Evolutionary conservation across 192 early-diverging fungal genomes (phyloP), one percentile per base, ranked within the genome.

Genomic region (Spinellus fusiger): DNA sequence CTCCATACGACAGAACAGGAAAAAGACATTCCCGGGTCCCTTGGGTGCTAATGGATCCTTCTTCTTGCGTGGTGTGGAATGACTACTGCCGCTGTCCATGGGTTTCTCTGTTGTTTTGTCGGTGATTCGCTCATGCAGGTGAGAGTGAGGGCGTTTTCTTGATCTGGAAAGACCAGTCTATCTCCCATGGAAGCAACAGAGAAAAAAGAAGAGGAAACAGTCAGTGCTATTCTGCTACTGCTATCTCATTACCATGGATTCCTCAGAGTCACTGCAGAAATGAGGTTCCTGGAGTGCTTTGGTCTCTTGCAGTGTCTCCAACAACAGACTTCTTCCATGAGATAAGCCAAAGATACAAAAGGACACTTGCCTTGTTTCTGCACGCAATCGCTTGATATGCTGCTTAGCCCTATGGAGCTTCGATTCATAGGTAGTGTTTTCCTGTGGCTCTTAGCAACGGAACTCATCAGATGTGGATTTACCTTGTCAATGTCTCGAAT

Each of bases 401-500:
- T 69, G 66, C 35, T 62, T 61, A 28, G 74, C 79, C 50, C 61
- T 66, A 46, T 47, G 59, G 34, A 81, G 53, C 51, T 76, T 68
- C 51, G 63, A 40, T 47, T 64, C 64, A 48, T 77, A 72, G 22
- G 56, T 49, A 27, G 71, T 69, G 64, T 81, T 81, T 29, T 80
- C 75, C 78, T 80, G 40, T 48, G n/a, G n/a, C 25, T 34, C 2
- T 50, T 29, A 35, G 34, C 22, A 56, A 23, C 31, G 27, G n/a
- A 40, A 33, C 9, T 59, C 38, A 37, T 23, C 38, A 59, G 10
- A 10, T 52, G 62, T 49, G 20, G 32, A 44, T 61, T 68, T 69
- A 81, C 76, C 23, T 76, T 62, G 68, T 78, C 76, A 58, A 78
- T 74, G 38, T 78, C 68, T 51, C 74, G 54, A 58, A 81, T 75